Evolutionary conservation across 2,329 filamentous ascomycete species (phyloP).

Genomic region (Ambrosiella beaveri): DNA sequence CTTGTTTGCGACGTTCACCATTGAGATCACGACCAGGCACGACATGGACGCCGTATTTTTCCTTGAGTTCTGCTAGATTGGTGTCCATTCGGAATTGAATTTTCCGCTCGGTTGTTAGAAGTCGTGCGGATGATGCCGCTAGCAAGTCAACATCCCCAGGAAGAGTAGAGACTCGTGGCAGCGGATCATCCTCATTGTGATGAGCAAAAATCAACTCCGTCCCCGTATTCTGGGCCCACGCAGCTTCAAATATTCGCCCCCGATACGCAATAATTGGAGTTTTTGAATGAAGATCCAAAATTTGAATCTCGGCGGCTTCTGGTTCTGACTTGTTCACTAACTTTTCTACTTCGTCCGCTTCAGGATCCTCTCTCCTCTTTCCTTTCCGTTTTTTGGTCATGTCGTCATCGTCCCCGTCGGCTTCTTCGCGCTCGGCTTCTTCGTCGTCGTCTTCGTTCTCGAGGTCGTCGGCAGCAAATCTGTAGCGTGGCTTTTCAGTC

Average conservation of each 20-base stretch:
- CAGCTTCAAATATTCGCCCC: slow-evolving; percentile 59
- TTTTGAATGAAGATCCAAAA: slow-evolving; percentile 61
- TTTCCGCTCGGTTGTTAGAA: slow-evolving; percentile 48
- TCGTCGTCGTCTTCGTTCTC: slow-evolving; percentile 18
- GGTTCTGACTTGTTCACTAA: slow-evolving; percentile 9
- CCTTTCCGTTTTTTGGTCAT: background rate
- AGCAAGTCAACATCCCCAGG: slow-evolving; percentile 50
- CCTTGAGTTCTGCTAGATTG: slow-evolving; percentile 20
- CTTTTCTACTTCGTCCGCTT: slow-evolving; percentile 7
- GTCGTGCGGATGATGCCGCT: slow-evolving; percentile 50
- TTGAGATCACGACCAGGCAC: slow-evolving; percentile 29
- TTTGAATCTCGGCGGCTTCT: slow-evolving; percentile 41
- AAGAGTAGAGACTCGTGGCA: slow-evolving; percentile 33
- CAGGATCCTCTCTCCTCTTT: background rate
- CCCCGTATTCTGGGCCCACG: slow-evolving; percentile 69
- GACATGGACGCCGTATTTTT: slow-evolving; percentile 27
- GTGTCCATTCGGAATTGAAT: slow-evolving; percentile 30
- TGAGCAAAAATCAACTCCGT: slow-evolving; percentile 61
- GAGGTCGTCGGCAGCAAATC: slow-evolving; percentile 15
- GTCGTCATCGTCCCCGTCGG: slow-evolving; percentile 15
- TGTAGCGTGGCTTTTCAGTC: slow-evolving; percentile 9
- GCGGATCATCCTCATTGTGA: slow-evolving; percentile 18
- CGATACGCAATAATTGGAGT: slow-evolving; percentile 69
- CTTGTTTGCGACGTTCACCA: slow-evolving; percentile 31
- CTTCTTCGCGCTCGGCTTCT: slow-evolving; percentile 22